Evolutionary conservation across 352 stramenopile genomes (phyloP), one percentile per base, ranked within the genome.

Genomic region (Phytophthora litchii): DNA sequence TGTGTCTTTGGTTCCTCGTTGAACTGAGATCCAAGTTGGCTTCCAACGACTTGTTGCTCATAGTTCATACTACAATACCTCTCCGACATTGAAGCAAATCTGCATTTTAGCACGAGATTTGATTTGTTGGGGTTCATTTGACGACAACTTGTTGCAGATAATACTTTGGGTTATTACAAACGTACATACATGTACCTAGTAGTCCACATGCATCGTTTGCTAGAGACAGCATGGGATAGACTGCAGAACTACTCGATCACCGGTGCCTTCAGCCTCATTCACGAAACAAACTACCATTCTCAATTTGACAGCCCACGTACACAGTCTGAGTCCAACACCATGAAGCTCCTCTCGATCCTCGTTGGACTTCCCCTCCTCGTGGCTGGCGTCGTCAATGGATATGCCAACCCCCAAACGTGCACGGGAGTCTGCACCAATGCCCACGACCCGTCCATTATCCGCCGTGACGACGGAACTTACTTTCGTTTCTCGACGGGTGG

Each of bases 401-500:
- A 72, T 27, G 27, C 67, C 14, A 70, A 57, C 21, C 62, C 67
- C 0, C 42, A 64, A 36, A 41, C 42, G 8, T 76, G 67, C 32
- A 54, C 52, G 23, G 67, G 67, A 3, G 60, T 54, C 32, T 76
- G 66, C 27, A 71, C 57, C 34, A 83, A 86, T 20, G 60, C 73
- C 1, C 76, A 86, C 53, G 73, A 86, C 31, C 73, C 76, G 10
- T 74, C 76, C 34, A 80, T 86, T 42, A 81, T 83, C 46, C 70
- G 73, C 19, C 67, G 70, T 19, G 41, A 54, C 14, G 67, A 86
- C 47, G 73, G 76, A 49, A 86, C 64, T 13, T 86, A 86, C 59
- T 86, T 80, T 49, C 72, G 72, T 20, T 83, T 86, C 65, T 80
- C 70, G 3, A 86, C 76, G 0, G 73, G 73, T n/a, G 68, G 64